Conservation (phyloP, 768 basidiomycete genomes). For the Mycena maculata region DNA sequence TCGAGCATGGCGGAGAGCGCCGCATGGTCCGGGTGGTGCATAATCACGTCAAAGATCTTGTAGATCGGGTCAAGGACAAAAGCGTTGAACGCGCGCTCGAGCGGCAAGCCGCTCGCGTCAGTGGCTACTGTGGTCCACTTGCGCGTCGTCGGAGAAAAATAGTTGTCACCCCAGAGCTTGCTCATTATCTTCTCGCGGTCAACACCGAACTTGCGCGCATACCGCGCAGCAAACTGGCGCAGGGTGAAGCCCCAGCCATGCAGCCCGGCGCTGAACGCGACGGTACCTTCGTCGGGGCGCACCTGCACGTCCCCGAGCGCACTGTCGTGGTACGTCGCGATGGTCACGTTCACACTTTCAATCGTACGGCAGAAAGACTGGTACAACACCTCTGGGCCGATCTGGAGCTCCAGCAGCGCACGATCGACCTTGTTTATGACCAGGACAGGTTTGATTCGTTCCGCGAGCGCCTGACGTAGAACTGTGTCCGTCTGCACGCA, state of each 20-base stretch:
- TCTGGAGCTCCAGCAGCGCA: slow-evolving; percentile 97
- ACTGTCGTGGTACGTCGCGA: slow-evolving; percentile 94
- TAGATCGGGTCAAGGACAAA: slow-evolving; percentile 99
- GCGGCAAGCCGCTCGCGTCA: slow-evolving; percentile 83
- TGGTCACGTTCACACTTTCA: slow-evolving; percentile 97
- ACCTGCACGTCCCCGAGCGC: slow-evolving; percentile 98
- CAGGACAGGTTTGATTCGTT: slow-evolving; percentile 99
- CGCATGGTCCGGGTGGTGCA: slow-evolving; percentile 97
- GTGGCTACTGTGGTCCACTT: slow-evolving; percentile 91
- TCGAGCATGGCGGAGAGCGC: slow-evolving; percentile 83
- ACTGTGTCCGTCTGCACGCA: slow-evolving; percentile 99
- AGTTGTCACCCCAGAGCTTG: slow-evolving; percentile 88
- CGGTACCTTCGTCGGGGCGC: slow-evolving; percentile 96
- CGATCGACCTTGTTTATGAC: slow-evolving; percentile 99
- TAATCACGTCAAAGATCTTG: slow-evolving; percentile 96
- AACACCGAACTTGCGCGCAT: slow-evolving; percentile 98
- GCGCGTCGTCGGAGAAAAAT: slow-evolving; percentile 94
- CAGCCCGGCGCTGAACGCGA: slow-evolving; percentile 98
- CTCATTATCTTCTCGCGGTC: slow-evolving; percentile 96
- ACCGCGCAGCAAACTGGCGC: slow-evolving; percentile 93
- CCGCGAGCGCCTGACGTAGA: slow-evolving; percentile 93
- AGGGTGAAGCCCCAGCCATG: slow-evolving; percentile 99
- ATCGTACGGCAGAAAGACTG: slow-evolving; percentile 98
- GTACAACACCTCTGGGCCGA: slow-evolving; percentile 95
- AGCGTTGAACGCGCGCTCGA: slow-evolving; percentile 97